Evolutionary conservation across 352 stramenopile genomes (phyloP), one percentile per base, ranked within the genome.

Genomic region (Phytopythium sindhum): DNA sequence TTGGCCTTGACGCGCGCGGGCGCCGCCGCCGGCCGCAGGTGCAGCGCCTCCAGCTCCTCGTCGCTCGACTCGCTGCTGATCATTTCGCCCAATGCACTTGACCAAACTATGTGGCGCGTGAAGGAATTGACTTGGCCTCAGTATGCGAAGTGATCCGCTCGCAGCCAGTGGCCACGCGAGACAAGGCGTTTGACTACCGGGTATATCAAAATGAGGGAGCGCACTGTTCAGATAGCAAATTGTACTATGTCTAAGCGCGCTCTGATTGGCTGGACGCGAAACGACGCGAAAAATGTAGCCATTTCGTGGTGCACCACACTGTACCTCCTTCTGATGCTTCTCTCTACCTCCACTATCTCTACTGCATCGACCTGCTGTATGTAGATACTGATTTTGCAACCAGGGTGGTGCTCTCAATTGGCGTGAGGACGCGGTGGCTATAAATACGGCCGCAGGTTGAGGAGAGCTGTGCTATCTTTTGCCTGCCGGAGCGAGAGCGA

Each of bases 41-140:
- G 80, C 63, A 90, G 72, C 73, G 77, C 82, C 42, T 82, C 66
- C n/a, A 95, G 73, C 77, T 95, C 87, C 58, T 93, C 86, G 77
- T 95, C 87, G 60, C 87, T 95, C 33, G 47, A 54, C 47, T 54
- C 47, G 47, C 47, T 54, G 47, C 47, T 54, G 24, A 54, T 54
- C 47, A 54, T 54, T 12, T 26, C 15, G 9, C 8, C n/a, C n/a
- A n/a, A n/a, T n/a, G n/a, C n/a, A n/a, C n/a, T n/a, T n/a, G n/a
- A n/a, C n/a, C n/a, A n/a, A n/a, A n/a, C n/a, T n/a, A n/a, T n/a
- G n/a, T n/a, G n/a, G n/a, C n/a, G n/a, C n/a, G n/a, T n/a, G n/a
- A n/a, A 19, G 21, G 5, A 50, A 50, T 15, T 50, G 44, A 47
- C 41, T 47, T 47, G 41, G 41, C 17, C 41, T 23, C 14, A 47